Evolutionary conservation across 495 filamentous ascomycete species (phyloP), one percentile per base, ranked within the genome.

Genomic region (Penicillium herquei): DNA sequence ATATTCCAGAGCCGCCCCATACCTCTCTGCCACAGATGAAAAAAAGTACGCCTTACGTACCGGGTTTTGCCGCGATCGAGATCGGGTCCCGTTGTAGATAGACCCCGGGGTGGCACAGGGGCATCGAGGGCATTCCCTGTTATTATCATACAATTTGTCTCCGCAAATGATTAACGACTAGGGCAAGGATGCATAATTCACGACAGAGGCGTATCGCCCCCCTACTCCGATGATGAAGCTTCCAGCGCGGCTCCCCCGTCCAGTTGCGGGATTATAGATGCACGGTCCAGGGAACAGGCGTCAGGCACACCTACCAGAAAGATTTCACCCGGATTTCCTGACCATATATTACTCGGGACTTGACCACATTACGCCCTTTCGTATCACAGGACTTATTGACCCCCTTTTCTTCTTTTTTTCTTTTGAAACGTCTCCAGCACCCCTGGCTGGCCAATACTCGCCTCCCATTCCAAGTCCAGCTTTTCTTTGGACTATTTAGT

Each of bases 241-340:
- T 59, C 59, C 63, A 54, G 60, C 59, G 63, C 65, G 65, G 65
- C 65, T 68, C 65, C 59, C 51, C 34, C 54, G 54, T 61, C 65
- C 63, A 68, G 57, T 63, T 61, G 43, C 21, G 51, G 42, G 39
- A 44, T 55, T 49, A 50, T 57, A 59, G 54, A 58, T 54, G 56
- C 51, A 53, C 40, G 14, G 55, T 63, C 44, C 47, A 51, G 55
- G 21, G 50, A 54, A 37, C 34, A 44, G 57, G 55, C 55, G 54
- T 68, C 63, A 66, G 63, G 65, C 63, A 66, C 55, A 51, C 50
- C 43, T 56, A 57, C 53, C 56, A 56, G 52, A 51, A 42, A 52
- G 10, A 31, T 44, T 26, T 41, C 46, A 30, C 57, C 53, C 39
- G 55, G 48, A 14, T 56, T 30, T 57, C 32, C 44, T 56, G 34